phyloP scores from a whole-genome alignment of 139 green algal species.

The Spirogloea muscicola region DNA sequence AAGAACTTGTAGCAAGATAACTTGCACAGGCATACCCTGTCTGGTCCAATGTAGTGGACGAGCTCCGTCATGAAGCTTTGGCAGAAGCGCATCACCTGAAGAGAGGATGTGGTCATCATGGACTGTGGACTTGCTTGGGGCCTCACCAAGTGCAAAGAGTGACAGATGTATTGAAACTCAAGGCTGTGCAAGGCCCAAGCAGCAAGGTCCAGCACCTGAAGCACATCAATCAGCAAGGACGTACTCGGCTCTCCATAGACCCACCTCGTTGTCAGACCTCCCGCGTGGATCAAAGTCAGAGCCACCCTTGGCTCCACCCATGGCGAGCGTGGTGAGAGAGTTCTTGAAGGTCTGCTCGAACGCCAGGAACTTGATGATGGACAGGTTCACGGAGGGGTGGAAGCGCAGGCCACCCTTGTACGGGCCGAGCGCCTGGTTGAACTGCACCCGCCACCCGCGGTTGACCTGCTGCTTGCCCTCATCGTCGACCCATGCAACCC shows the following conservation, averaged over 20 bases:
- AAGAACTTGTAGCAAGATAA: no score
- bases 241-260: no score
- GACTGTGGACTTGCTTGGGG: no score
- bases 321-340: conserved; percentile 70
- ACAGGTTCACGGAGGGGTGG: conserved; percentile 71
- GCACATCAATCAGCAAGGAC: no score
- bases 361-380: conserved; percentile 77
- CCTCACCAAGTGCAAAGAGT: no score
- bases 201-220: no score
- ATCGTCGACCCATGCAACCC: conserved; percentile 67
- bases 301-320: conserved; percentile 73
- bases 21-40: conserved; percentile 12
- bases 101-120: no score
- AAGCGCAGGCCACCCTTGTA: conserved; percentile 82
- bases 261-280: conserved; percentile 61
- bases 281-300: conserved; percentile 81
- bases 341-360: conserved; percentile 78
- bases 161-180: no score
- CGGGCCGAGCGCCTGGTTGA: conserved; percentile 70
- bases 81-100: conserved; percentile 40
- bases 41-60: conserved; percentile 24
- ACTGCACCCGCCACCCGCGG: conserved; percentile 74
- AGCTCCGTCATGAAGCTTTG: conserved; percentile 81
- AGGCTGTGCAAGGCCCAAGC: no score
- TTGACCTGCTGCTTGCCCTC: conserved; percentile 60